Conservation (phyloP, 2,329 filamentous ascomycete species). For the Tolypocladium cylindrosporum region DNA sequence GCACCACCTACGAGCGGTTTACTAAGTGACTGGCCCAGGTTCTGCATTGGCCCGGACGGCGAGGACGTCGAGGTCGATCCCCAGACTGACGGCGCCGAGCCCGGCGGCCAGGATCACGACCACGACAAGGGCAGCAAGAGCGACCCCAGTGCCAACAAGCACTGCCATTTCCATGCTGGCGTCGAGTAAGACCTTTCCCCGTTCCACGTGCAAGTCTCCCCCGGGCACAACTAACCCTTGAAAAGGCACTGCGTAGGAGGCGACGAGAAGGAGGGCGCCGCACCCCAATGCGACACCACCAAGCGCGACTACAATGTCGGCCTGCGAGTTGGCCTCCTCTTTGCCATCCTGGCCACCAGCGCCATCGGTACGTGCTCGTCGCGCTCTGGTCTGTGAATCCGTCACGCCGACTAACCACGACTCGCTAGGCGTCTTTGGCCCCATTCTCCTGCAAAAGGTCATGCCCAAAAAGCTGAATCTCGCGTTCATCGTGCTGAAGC, state of each 20-base stretch:
- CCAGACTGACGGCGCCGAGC: conserved; percentile 17
- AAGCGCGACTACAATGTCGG: conserved; percentile 54
- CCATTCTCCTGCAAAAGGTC: conserved; percentile 52
- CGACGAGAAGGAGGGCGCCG: conserved; percentile 27
- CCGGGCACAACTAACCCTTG: background rate
- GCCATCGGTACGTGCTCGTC: conserved; percentile 38
- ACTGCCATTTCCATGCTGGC: conserved; percentile 59
- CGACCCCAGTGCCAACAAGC: conserved; percentile 1
- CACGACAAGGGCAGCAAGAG: conserved; percentile 9
- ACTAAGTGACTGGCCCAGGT: conserved; percentile 33
- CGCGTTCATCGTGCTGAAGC: conserved; percentile 56
- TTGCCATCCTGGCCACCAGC: conserved; percentile 61
- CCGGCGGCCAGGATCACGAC: conserved; percentile 10
- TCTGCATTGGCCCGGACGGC: conserved; percentile 49
- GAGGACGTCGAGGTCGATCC: conserved; percentile 48
- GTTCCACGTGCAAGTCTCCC: too few relatives aligned
- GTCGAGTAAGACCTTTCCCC: conserved; percentile 50
- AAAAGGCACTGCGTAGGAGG: conserved; percentile 46
- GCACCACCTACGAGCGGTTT: background rate
- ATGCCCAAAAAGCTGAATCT: conserved; percentile 38
- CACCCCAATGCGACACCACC: conserved; percentile 31
- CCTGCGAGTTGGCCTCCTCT: conserved; percentile 60
- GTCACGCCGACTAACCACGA: background rate
- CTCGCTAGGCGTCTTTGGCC: conserved; percentile 46
- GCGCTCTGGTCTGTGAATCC: too few relatives aligned